Conservation (phyloP, 2,329 filamentous ascomycete genomes). For the Domatiomyces catenatus region DNA sequence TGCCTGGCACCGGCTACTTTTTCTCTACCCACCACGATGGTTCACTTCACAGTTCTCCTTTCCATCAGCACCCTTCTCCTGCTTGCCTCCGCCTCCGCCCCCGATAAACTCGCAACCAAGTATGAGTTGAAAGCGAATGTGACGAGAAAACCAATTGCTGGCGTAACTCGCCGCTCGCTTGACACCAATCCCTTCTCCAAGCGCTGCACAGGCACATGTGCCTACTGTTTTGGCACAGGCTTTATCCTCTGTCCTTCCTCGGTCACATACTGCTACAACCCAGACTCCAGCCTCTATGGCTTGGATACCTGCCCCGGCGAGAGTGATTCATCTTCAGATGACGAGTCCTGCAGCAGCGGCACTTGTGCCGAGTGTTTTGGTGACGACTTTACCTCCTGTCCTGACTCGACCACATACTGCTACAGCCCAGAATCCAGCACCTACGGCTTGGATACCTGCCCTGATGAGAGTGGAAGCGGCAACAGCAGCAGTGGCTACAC, state of each 20-base stretch:
- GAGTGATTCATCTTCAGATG: neutral
- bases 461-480: slow-evolving; percentile 1
- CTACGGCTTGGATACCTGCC: slow-evolving; percentile 10
- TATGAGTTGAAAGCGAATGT: slow-evolving; percentile 1
- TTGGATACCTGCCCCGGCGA: slow-evolving; percentile 8
- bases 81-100: slow-evolving; percentile 5
- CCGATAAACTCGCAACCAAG: slow-evolving; percentile 1
- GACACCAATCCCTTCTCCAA: slow-evolving; percentile 6
- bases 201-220: slow-evolving; percentile 11
- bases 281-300: slow-evolving; percentile 9
- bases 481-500: neutral
- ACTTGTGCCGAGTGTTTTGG: slow-evolving; percentile 12
- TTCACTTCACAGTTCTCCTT: slow-evolving; percentile 5
- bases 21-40: slow-evolving; percentile 4
- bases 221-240: slow-evolving; percentile 12
- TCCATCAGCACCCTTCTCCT: slow-evolving; percentile 6
- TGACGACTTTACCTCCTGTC: slow-evolving; percentile 6
- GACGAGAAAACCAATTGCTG: slow-evolving; percentile 1
- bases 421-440: slow-evolving; percentile 12
- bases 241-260: slow-evolving; percentile 11
- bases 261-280: slow-evolving; percentile 10
- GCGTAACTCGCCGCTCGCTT: slow-evolving; percentile 4
- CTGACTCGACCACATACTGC: slow-evolving; percentile 10
- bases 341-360: slow-evolving; percentile 6
- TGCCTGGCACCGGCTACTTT: too few species aligned